Evolutionary conservation across 805 yeast genomes (phyloP), one percentile per base, ranked within the genome.

Genomic region (baker's yeast (Saccharomyces cerevisiae)): DNA sequence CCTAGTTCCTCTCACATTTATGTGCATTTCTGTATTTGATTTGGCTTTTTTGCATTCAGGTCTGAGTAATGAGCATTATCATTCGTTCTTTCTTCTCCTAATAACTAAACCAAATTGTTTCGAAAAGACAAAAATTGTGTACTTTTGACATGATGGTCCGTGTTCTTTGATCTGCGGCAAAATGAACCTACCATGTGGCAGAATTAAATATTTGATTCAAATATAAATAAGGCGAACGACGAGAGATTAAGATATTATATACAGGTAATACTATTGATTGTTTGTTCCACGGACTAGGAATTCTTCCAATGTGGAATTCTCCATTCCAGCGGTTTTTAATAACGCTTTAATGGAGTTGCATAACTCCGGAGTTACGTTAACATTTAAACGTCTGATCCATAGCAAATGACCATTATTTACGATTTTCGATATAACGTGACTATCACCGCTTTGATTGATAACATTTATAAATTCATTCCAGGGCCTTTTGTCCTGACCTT

Each of bases 391-490:
- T 32, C 56, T 55, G 10, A 66, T 41, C 66, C 68, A 62, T 14
- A 67, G 51, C 22, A 68, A 49, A 48, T 62, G 60, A 8, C 67
- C 67, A 17, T 64, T 60, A 14, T 55, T 50, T 3, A 67, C 47
- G 21, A 61, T 29, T 47, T 56, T 52, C 26, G 53, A 48, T 53
- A 61, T 55, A 27, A 62, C 21, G n/a, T 41, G 47, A 13, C 22
- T 4, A 51, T 67, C 61, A 17, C 55, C 51, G 2, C 63, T 57
- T 6, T 59, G 54, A 2, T 59, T 57, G 2, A 66, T 36, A 13
- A 59, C 41, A 22, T 56, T 41, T 24, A 68, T 41, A 17, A 64
- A 62, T 10, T 58, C 51, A 6, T 50, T 41, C 72, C 72, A 68
- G 3, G 69, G 68, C 22, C 68, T 58, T 14, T 49, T 49, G 49